Base-by-base conservation (phyloP, 2,329 filamentous ascomycete genomes). In the Aureobasidium sp. region DNA sequence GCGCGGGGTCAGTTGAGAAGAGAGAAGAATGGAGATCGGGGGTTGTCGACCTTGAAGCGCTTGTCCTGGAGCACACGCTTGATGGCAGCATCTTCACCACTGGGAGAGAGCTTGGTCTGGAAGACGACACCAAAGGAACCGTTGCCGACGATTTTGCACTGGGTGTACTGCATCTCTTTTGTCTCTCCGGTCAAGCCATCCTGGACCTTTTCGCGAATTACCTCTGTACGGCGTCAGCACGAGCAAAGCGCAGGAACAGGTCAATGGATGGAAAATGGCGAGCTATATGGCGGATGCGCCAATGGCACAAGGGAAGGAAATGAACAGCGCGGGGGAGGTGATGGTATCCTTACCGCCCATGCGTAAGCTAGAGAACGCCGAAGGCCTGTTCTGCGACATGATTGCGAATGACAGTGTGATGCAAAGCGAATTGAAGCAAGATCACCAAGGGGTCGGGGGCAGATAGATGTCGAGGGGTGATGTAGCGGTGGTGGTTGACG, bases 121-220 rank as follows among this genome's bases (percentile, higher is more conserved):
- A 99, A 99, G 67, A 99, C 94, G 55, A 99, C 93, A 67, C 94
- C 94, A 70, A 99, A 99, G 39, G 93, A 97, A 68, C 94, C 94
- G 79, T 99, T 99, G 75, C 94, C 94, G 53, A 99, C 94, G 71
- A 99, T 97, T 81, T 99, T 99, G 82, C 93, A 97, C 75, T 97
- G 94, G 62, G 94, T 97, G 77, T 99, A 99, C 75, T 96, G 91
- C 78, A 99, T 86, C 72, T 99, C 94, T 76, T 90, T 88, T 71
- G 91, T 96, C 76, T 99, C 94, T 70, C 94, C 94, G 15, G 94
- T 99, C 68, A 96, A 81, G 74, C 94, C 94, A 82, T 99, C 94
- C 77, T 99, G 94, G 68, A 99, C 94, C 81, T 96, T 97, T 79
- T 99, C 94, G 75, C 91, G 91, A 75, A 99, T 91, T 67, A 97